Conservation (phyloP, 345 rosid species). For the Gynandropsis gynandra region DNA sequence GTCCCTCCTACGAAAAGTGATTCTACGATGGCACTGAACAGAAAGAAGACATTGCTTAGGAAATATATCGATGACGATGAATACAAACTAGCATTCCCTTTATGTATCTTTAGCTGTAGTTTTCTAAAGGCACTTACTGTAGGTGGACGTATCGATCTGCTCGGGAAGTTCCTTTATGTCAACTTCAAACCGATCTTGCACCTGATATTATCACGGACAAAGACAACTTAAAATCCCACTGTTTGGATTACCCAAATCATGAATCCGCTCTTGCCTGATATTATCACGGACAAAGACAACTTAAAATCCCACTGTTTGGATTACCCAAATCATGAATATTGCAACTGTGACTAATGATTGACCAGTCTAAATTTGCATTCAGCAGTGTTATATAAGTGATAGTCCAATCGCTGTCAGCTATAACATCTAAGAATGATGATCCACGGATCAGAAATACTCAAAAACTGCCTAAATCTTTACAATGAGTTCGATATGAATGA, state of each 20-base stretch:
- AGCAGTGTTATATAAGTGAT: too few species aligned
- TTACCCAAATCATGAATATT: too few species aligned
- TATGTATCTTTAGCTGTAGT: not conserved
- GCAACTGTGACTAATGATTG: too few species aligned
- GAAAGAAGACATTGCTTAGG: too few species aligned
- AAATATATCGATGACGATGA: not conserved
- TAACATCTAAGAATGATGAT: too few species aligned
- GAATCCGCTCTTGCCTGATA: conserved; percentile 82
- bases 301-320: not conserved
- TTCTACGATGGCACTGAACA: conserved; percentile 25
- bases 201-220: too few species aligned
- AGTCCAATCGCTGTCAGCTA: too few species aligned
- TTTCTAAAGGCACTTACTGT: conserved; percentile 41
- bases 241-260: too few species aligned
- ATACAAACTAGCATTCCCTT: not conserved
- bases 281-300: too few species aligned
- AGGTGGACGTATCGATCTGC: conserved; percentile 90
- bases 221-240: not conserved
- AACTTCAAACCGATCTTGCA: conserved; percentile 92
- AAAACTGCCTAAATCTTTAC: not conserved
- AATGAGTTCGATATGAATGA: not conserved
- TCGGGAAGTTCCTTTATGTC: conserved; percentile 96
- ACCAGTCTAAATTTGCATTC: too few species aligned
- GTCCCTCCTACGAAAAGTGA: not conserved
- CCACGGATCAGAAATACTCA: not conserved